Conservation (phyloP, 495 filamentous ascomycete species). For the Penicillium ochrochloron region DNA sequence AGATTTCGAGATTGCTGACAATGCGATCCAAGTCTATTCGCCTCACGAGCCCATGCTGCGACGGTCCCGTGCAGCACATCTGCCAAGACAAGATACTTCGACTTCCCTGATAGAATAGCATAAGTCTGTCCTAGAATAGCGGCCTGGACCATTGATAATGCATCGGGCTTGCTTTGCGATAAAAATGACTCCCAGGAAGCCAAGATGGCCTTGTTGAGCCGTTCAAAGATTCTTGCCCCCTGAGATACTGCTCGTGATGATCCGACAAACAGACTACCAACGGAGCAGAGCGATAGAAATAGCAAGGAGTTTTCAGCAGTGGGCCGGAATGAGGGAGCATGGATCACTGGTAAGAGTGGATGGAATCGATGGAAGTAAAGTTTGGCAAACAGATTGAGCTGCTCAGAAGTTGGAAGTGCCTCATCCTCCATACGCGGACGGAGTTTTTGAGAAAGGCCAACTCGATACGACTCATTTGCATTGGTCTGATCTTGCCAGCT, state of each 20-base stretch:
- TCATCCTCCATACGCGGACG: slow-evolving; percentile 33
- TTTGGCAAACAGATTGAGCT: slow-evolving; percentile 36
- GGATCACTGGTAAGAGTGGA: slow-evolving; percentile 36
- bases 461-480: slow-evolving; percentile 33
- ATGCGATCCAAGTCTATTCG: slow-evolving; percentile 18
- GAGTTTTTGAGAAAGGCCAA: slow-evolving; percentile 32
- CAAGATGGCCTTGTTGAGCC: slow-evolving; percentile 42
- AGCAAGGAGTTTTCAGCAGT: slow-evolving; percentile 36
- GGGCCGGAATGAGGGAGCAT: slow-evolving; percentile 36
- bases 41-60: slow-evolving; percentile 40
- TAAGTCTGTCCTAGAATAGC: slow-evolving; percentile 46
- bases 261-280: slow-evolving; percentile 42
- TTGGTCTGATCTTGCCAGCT: slow-evolving; percentile 20
- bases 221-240: slow-evolving; percentile 37
- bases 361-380: slow-evolving; percentile 40
- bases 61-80: slow-evolving; percentile 47
- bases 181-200: slow-evolving; percentile 38
- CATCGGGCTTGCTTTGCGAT: slow-evolving; percentile 30
- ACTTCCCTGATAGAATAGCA: slow-evolving; percentile 40
- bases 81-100: slow-evolving; percentile 33
- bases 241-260: slow-evolving; percentile 33
- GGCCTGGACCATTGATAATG: slow-evolving; percentile 43
- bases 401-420: slow-evolving; percentile 30
- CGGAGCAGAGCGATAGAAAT: slow-evolving; percentile 39
- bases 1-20: slow-evolving; percentile 21